These are phyloP conservation scores for Pleurotus eryngii DNA, from an alignment of 768 basidiomycete species.

Conservation along the genomic window DNA sequence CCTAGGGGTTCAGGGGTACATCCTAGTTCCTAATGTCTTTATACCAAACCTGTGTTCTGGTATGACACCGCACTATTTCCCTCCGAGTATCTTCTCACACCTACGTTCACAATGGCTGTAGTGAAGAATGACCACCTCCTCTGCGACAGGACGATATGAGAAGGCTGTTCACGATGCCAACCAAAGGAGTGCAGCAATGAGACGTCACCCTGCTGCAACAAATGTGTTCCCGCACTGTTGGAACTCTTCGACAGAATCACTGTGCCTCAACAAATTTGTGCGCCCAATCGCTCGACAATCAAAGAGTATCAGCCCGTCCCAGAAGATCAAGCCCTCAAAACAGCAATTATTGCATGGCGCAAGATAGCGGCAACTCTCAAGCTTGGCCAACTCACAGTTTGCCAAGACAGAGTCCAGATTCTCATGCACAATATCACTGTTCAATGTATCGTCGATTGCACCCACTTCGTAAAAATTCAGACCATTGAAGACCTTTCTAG, in stretches of 20 bases:
- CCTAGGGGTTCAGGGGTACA: no score
- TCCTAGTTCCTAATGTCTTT: no score
- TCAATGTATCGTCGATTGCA: no score
- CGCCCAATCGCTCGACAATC: neutral
- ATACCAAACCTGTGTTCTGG: no score
- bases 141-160: neutral
- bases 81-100: neutral
- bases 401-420: neutral
- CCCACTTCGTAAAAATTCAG: no score
- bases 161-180: neutral
- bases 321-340: neutral
- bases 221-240: neutral
- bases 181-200: neutral
- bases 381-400: neutral
- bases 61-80: neutral
- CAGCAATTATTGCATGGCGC: neutral
- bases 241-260: neutral
- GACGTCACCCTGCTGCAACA: neutral
- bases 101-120: neutral
- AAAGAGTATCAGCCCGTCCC: neutral
- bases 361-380: neutral
- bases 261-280: neutral
- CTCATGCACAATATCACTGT: no score
- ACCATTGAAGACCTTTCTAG: no score
- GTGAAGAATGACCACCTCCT: neutral